A percentile compares a stretch with the other conserved stretches of the same genome.
phyloP scores from a whole-genome alignment of 2,329 filamentous ascomycete genomes.

The Pleomassaria siparia region DNA sequence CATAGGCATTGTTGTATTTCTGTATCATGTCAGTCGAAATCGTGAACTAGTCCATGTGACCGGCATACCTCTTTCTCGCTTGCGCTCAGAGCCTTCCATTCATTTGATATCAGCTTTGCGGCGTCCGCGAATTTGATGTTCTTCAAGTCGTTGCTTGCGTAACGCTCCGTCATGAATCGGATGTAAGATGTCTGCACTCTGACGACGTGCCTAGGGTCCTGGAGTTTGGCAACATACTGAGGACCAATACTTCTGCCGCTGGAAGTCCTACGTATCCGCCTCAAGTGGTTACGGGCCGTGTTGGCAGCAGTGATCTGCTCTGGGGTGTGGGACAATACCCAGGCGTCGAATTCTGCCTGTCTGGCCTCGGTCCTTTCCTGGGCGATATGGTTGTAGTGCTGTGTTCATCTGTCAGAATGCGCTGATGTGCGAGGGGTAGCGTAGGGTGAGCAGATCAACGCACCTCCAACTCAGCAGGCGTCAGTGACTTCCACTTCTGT shows the following conservation, averaged over 20 bases:
- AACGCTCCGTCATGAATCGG: slow-evolving; percentile 50
- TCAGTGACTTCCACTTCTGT: slow-evolving; percentile 28
- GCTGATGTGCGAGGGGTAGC: neutral
- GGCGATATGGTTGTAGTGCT: slow-evolving; percentile 58
- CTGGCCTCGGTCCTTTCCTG: slow-evolving; percentile 50
- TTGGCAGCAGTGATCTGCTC: slow-evolving; percentile 63
- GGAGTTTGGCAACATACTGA: slow-evolving; percentile 37
- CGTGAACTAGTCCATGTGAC: neutral
- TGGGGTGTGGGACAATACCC: slow-evolving; percentile 58
- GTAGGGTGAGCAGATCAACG: slow-evolving; percentile 2
- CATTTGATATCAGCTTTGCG: slow-evolving; percentile 43
- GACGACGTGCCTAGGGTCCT: slow-evolving; percentile 59
- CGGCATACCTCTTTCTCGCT: slow-evolving; percentile 52
- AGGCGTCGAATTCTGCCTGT: slow-evolving; percentile 51
- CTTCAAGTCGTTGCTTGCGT: slow-evolving; percentile 53
- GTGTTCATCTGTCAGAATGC: slow-evolving; percentile 12
- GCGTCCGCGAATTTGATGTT: slow-evolving; percentile 47
- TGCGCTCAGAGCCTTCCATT: slow-evolving; percentile 52
- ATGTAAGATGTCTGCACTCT: slow-evolving; percentile 48
- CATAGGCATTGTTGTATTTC: neutral
- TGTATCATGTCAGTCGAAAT: neutral
- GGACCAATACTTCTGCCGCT: slow-evolving; percentile 8
- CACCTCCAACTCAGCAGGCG: slow-evolving; percentile 41
- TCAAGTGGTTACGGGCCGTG: slow-evolving; percentile 51
- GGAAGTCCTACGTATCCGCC: slow-evolving; percentile 16